Evolutionary conservation across 257 asterid genomes (phyloP).

Genomic region (Oldenlandia corymbosa): DNA sequence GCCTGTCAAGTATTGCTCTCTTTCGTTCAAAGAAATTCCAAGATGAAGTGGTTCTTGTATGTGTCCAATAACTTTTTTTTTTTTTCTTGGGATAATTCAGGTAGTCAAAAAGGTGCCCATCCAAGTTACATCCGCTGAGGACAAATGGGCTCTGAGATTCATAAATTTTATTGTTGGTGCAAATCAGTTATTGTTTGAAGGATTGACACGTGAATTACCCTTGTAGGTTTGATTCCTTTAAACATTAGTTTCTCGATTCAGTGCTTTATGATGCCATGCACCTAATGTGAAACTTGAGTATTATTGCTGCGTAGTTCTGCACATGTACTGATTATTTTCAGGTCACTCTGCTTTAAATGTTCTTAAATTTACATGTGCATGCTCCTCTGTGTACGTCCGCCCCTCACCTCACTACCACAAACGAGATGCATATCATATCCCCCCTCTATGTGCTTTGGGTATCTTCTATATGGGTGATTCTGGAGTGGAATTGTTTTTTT

Average conservation of each 20-base stretch:
- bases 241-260: neutral
- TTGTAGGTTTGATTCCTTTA: slow-evolving; percentile 47
- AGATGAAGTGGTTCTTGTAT: neutral
- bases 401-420: no score
- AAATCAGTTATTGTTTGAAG: slow-evolving; percentile 72
- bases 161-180: slow-evolving; percentile 66
- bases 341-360: neutral
- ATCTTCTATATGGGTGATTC: neutral
- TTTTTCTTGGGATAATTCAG: slow-evolving; percentile 27
- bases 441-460: no score
- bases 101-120: slow-evolving; percentile 59
- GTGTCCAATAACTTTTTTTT: neutral
- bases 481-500: neutral
- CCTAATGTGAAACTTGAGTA: neutral
- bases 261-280: neutral
- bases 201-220: slow-evolving; percentile 88
- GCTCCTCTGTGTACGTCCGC: neutral
- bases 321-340: neutral
- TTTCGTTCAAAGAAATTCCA: neutral
- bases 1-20: no score
- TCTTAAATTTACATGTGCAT: neutral
- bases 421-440: no score
- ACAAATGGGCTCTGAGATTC: slow-evolving; percentile 72
- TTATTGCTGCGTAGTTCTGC: neutral
- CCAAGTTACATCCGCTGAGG: slow-evolving; percentile 50